Percentiles rank a stretch among this genome's conserved stretches.
Evolutionary conservation across 2,329 filamentous ascomycete species (phyloP).

Genomic region (Talaromyces pinophilus): DNA sequence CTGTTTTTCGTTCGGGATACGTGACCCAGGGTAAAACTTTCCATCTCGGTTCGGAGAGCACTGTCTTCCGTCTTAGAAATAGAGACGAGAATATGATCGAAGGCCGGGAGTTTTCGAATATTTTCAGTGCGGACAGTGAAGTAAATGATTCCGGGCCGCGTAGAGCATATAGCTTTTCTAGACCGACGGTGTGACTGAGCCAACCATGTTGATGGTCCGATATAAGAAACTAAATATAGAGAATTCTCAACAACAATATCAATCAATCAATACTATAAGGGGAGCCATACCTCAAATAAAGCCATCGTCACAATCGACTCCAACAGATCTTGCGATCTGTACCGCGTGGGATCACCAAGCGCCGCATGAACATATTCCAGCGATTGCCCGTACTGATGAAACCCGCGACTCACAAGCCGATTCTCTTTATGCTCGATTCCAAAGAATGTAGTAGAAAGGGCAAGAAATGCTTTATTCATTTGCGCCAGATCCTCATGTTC

Average conservation of each 20-base stretch:
- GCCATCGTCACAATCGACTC: conserved; percentile 14
- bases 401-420: background rate
- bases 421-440: conserved; percentile 20
- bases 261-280: background rate
- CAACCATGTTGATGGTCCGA: conserved; percentile 19
- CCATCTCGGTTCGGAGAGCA: conserved; percentile 6
- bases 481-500: background rate
- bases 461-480: conserved; percentile 4
- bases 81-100: conserved; percentile 17
- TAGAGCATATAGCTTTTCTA: conserved; percentile 10
- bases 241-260: background rate
- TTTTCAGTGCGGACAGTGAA: background rate
- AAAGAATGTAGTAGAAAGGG: conserved; percentile 19
- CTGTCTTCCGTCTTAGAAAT: conserved; percentile 1
- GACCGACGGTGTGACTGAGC: conserved; percentile 16
- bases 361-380: conserved; percentile 8
- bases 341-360: conserved; percentile 6
- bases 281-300: conserved; percentile 1
- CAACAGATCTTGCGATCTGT: background rate
- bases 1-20: conserved; percentile 12
- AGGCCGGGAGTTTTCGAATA: conserved; percentile 12
- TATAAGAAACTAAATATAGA: conserved; percentile 11
- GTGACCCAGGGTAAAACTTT: conserved; percentile 13
- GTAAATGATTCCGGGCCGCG: conserved; percentile 17
- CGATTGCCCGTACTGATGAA: conserved; percentile 15